Conservation (phyloP, 2,329 filamentous ascomycete genomes). For the Aspergillus spinulosporus region DNA sequence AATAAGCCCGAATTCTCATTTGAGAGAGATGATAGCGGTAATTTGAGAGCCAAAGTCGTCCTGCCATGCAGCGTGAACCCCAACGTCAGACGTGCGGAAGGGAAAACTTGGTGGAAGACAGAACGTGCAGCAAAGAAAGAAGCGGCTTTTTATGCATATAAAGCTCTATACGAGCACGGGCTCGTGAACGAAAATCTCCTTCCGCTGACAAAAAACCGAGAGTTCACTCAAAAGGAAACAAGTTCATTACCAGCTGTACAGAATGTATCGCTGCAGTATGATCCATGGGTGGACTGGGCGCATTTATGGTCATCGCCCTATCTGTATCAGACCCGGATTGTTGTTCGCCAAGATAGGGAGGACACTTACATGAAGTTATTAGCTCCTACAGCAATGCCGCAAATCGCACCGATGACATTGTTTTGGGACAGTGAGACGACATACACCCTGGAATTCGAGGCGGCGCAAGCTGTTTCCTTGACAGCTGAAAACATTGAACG, state of each 20-base stretch:
- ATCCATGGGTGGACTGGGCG: slow-evolving; percentile 34
- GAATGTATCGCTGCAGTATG: slow-evolving; percentile 31
- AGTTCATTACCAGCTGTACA: slow-evolving; percentile 23
- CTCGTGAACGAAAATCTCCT: slow-evolving; percentile 77
- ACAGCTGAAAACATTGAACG: slow-evolving; percentile 25
- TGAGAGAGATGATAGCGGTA: slow-evolving; percentile 21
- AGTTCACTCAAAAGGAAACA: slow-evolving; percentile 20
- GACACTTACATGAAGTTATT: slow-evolving; percentile 25
- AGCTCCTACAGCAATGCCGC: slow-evolving; percentile 20
- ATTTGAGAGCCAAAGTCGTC: slow-evolving; percentile 59
- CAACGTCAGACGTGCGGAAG: slow-evolving; percentile 56
- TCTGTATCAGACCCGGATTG: slow-evolving; percentile 26
- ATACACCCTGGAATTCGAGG: slow-evolving; percentile 23
- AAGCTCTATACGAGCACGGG: slow-evolving; percentile 65
- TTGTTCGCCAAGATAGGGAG: slow-evolving; percentile 20
- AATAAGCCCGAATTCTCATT: slow-evolving; percentile 64
- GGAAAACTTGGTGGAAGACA: slow-evolving; percentile 63
- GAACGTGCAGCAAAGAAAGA: slow-evolving; percentile 75
- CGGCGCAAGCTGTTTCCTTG: slow-evolving; percentile 11
- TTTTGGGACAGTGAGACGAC: slow-evolving; percentile 32
- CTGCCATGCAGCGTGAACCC: slow-evolving; percentile 71
- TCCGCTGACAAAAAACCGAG: slow-evolving; percentile 51
- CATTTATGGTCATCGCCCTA: slow-evolving; percentile 27
- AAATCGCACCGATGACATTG: slow-evolving; percentile 27
- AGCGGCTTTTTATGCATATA: slow-evolving; percentile 78